Percentiles rank a stretch among this genome's conserved stretches.
Evolutionary conservation across 345 rosid genomes (phyloP).

Genomic region (Cardiospermum halicacabum): DNA sequence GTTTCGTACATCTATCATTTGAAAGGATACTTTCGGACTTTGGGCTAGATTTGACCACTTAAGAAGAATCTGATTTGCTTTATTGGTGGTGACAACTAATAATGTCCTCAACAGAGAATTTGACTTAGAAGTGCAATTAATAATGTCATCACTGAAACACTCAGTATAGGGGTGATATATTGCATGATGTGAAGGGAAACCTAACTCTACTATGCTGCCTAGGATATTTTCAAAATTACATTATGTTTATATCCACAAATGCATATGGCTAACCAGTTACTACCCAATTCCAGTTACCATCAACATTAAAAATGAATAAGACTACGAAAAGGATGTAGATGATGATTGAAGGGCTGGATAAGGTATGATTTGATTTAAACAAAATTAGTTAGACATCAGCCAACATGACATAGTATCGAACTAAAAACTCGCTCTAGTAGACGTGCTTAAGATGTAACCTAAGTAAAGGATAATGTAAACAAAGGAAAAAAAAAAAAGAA

Average conservation of each 20-base stretch:
- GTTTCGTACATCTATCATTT: neutral
- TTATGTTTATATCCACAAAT: neutral
- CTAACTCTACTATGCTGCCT: neutral
- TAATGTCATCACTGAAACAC: too few species aligned
- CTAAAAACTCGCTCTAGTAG: neutral
- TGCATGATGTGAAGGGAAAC: neutral
- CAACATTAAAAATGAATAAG: too few species aligned
- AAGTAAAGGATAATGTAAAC: constrained; percentile 21
- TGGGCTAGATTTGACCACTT: neutral
- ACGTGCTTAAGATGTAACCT: constrained; percentile 15
- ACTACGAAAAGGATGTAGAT: too few species aligned
- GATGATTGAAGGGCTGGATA: neutral
- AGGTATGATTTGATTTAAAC: neutral
- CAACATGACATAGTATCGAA: neutral
- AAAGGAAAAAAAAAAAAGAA: neutral
- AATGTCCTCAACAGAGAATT: neutral
- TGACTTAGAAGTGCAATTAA: too few species aligned
- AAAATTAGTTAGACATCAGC: neutral
- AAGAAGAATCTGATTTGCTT: neutral
- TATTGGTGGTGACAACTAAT: neutral
- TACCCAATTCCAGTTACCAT: too few species aligned
- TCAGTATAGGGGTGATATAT: too few species aligned
- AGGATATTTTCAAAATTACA: neutral
- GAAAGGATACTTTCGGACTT: neutral
- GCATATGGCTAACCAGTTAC: neutral